phyloP scores from a whole-genome alignment of 2,329 filamentous ascomycete genomes.

The Zymoseptoria pseudotritici region DNA sequence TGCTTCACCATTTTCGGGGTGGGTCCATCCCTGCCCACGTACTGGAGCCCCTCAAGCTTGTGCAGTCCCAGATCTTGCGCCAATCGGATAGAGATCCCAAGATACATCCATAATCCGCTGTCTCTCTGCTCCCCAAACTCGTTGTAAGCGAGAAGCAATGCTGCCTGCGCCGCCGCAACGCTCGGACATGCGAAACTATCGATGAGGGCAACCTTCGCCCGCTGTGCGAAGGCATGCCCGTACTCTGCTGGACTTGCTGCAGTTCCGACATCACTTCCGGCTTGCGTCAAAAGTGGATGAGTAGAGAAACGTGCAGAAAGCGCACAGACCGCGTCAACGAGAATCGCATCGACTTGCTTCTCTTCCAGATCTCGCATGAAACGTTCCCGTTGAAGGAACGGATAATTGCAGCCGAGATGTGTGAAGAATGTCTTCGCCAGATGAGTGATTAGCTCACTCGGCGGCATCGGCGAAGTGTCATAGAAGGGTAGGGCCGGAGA shows the following conservation, averaged over 20 bases:
- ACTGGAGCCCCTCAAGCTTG: conserved; percentile 66
- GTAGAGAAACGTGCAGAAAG: conserved; percentile 72
- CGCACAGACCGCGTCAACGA: conserved; percentile 80
- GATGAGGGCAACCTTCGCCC: conserved; percentile 74
- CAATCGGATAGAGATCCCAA: conserved; percentile 80
- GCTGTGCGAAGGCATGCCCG: conserved; percentile 69
- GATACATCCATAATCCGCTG: conserved; percentile 88
- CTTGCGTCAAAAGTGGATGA: conserved; percentile 44
- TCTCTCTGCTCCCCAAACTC: conserved; percentile 84
- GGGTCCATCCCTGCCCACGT: conserved; percentile 48
- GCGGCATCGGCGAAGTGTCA: conserved; percentile 64
- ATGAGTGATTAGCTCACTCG: conserved; percentile 66
- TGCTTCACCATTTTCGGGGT: conserved; percentile 50
- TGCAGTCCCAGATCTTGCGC: conserved; percentile 73
- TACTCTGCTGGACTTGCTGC: conserved; percentile 52
- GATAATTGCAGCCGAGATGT: conserved; percentile 78
- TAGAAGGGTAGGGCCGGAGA: conserved; percentile 57
- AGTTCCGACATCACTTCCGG: conserved; percentile 38
- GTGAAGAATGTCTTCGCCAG: conserved; percentile 75
- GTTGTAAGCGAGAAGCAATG: conserved; percentile 76
- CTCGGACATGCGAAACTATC: conserved; percentile 78
- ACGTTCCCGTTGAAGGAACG: conserved; percentile 66
- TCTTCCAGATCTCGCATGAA: conserved; percentile 71
- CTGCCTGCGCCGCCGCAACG: conserved; percentile 76
- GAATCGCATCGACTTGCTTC: conserved; percentile 72